phyloP scores from a whole-genome alignment of 768 basidiomycete species.

The Lyophyllum atratum region DNA sequence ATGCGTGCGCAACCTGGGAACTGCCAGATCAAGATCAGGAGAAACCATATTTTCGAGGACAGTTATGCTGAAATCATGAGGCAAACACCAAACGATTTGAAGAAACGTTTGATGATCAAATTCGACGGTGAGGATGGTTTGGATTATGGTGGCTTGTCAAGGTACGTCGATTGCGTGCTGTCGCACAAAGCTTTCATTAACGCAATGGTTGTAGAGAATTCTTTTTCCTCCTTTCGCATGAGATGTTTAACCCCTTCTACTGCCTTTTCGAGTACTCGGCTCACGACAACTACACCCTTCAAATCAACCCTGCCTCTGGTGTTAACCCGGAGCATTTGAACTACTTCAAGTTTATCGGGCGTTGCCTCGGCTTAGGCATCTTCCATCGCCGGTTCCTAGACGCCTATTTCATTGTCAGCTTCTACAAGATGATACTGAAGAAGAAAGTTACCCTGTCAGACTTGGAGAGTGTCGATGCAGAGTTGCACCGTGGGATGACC shows the following conservation, averaged over 20 bases:
- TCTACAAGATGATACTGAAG: constrained; percentile 99
- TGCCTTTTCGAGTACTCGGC: constrained; percentile 99
- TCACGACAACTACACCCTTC: constrained; percentile 99
- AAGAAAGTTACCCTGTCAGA: constrained; percentile 96
- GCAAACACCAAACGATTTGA: constrained; percentile 96
- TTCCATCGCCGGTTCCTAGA: constrained; percentile 99
- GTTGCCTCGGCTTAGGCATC: constrained; percentile 92
- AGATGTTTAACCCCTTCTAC: constrained; percentile 99
- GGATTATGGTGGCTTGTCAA: constrained; percentile 97
- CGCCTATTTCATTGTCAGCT: constrained; percentile 98
- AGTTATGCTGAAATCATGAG: constrained; percentile 99
- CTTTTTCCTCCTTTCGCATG: constrained; percentile 99
- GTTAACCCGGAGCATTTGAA: constrained; percentile 99
- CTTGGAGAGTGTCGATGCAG: constrained; percentile 95
- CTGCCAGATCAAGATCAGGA: constrained; percentile 97
- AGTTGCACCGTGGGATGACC: constrained; percentile 90
- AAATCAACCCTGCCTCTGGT: constrained; percentile 97
- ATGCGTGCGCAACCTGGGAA: constrained; percentile 98
- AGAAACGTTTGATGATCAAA: constrained; percentile 99
- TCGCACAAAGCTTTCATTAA: constrained; percentile 6
- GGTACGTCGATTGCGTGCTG: constrained; percentile 49
- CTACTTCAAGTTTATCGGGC: constrained; percentile 99
- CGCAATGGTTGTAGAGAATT: constrained; percentile 71
- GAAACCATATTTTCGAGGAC: constrained; percentile 99
- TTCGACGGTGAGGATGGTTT: constrained; percentile 99